Conservation (phyloP, 805 yeast genomes). For the Yamadazyma takamatsuzukensis region DNA sequence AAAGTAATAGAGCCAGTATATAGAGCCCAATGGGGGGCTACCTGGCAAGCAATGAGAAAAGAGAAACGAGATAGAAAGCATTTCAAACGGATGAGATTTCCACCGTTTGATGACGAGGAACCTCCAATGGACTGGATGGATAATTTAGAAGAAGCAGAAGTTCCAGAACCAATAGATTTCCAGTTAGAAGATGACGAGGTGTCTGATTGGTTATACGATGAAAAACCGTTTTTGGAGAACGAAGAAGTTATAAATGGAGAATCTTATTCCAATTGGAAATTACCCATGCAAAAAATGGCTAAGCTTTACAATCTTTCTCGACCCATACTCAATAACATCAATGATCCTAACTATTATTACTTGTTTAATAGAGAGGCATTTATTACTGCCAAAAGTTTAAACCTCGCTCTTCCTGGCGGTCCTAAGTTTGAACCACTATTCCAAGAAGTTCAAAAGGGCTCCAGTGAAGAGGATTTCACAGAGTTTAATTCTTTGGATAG, state of each 20-base stretch:
- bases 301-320: conserved; percentile 61
- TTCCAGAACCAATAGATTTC: conserved; percentile 65
- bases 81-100: conserved; percentile 89
- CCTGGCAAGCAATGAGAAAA: conserved; percentile 90
- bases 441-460: conserved; percentile 54
- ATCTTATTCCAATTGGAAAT: conserved; percentile 69
- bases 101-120: conserved; percentile 97
- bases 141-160: conserved; percentile 67
- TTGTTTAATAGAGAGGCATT: conserved; percentile 78
- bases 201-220: conserved; percentile 77
- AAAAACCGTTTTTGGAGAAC: conserved; percentile 65
- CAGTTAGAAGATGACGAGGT: conserved; percentile 65
- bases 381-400: conserved; percentile 86
- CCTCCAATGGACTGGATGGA: conserved; percentile 86
- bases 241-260: conserved; percentile 61
- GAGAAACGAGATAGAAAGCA: conserved; percentile 89
- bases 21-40: conserved; percentile 91
- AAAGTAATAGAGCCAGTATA: conserved; percentile 90
- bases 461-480: conserved; percentile 70
- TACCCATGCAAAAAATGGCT: conserved; percentile 60
- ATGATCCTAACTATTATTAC: conserved; percentile 59
- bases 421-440: conserved; percentile 90
- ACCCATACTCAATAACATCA: conserved; percentile 62
- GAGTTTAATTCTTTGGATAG: conserved; percentile 90
- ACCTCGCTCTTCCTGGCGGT: conserved; percentile 88